Evolutionary conservation across 345 rosid species (phyloP).

Genomic region (Eucalyptus viminalis): DNA sequence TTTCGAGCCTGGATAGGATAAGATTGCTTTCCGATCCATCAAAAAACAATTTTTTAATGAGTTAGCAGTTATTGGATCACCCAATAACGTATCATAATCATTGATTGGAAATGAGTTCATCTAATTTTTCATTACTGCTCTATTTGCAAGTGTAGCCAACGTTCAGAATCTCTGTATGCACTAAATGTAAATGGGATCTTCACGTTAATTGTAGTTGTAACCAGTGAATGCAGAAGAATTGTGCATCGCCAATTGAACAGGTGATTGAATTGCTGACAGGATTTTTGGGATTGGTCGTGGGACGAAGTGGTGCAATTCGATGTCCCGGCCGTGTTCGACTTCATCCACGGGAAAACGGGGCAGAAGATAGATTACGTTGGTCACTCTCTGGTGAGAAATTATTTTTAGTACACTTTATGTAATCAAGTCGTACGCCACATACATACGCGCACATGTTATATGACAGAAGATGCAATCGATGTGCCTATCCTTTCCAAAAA

Average conservation of each 20-base stretch:
- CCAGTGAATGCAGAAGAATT: not conserved
- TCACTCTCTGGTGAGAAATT: constrained; percentile 59
- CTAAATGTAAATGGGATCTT: not conserved
- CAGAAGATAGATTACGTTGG: constrained; percentile 82
- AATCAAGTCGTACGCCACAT: too few relatives aligned
- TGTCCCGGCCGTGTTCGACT: constrained; percentile 64
- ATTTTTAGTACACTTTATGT: too few relatives aligned
- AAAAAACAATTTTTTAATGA: too few relatives aligned
- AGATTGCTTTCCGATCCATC: too few relatives aligned
- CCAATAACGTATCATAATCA: too few relatives aligned
- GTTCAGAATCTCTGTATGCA: not conserved
- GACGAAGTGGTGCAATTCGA: constrained; percentile 71
- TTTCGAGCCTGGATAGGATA: not conserved
- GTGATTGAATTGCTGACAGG: constrained; percentile 17
- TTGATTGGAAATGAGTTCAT: not conserved
- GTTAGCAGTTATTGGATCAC: too few relatives aligned
- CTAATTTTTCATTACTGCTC: too few relatives aligned
- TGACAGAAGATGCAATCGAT: not conserved
- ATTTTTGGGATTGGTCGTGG: constrained; percentile 93
- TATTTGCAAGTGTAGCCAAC: not conserved
- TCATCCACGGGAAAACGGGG: constrained; percentile 36
- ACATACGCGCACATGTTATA: too few relatives aligned
- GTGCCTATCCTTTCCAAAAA: not conserved
- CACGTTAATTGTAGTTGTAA: not conserved
- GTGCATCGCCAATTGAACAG: not conserved